These are phyloP conservation scores for Solanum pimpinellifolium DNA, from an alignment of 257 asterid species.

Conservation along the genomic window DNA sequence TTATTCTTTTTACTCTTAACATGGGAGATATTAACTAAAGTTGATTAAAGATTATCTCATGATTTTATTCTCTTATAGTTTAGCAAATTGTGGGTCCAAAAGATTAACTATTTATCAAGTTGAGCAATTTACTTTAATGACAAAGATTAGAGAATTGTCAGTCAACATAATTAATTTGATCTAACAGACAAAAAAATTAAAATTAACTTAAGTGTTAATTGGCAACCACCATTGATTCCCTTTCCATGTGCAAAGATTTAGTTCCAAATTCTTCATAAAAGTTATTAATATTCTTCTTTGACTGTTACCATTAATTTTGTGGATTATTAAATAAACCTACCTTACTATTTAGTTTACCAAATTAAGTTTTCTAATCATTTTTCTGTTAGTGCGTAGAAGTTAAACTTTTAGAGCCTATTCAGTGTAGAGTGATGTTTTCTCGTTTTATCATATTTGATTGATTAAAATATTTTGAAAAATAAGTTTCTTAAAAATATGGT, in stretches of 20 bases:
- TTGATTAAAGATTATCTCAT: not conserved
- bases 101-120: not conserved
- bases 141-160: not conserved
- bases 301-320: not conserved
- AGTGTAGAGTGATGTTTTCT: not conserved
- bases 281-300: not conserved
- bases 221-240: conserved; percentile 25
- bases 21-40: not conserved
- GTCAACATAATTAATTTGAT: not conserved
- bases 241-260: conserved; percentile 42
- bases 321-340: not conserved
- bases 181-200: conserved; percentile 6
- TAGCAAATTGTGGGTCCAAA: not conserved
- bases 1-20: not conserved
- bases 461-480: not conserved
- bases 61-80: not conserved
- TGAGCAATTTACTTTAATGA: not conserved
- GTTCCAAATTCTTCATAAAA: not conserved
- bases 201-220: conserved; percentile 4
- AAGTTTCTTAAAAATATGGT: not conserved
- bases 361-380: not conserved
- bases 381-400: no score
- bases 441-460: not conserved
- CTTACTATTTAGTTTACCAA: not conserved
- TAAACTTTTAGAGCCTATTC: not conserved